These are phyloP conservation scores for Trichomonas tenax DNA, from an alignment of 208 protist species.

Conservation along the genomic window DNA sequence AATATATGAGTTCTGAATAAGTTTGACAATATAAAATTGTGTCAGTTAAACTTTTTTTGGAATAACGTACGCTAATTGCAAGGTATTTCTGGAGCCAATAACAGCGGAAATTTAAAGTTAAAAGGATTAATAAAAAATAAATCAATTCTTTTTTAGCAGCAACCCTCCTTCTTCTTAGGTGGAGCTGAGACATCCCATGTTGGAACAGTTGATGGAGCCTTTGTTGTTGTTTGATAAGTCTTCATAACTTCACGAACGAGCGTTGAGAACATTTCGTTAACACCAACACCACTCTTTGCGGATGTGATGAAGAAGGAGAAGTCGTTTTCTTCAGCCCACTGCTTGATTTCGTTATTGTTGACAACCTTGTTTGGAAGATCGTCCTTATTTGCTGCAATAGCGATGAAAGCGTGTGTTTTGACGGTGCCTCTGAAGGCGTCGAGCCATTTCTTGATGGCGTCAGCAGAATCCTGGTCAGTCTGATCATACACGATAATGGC, in stretches of 20 bases:
- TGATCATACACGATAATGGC: constrained; percentile 19
- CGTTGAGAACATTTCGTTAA: background rate
- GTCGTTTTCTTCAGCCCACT: background rate
- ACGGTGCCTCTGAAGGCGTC: background rate
- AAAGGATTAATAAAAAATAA: too few relatives aligned
- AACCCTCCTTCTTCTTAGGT: background rate
- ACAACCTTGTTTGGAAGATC: constrained; percentile 11
- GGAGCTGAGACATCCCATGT: background rate
- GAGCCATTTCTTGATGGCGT: background rate
- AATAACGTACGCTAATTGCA: too few relatives aligned
- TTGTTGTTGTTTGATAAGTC: background rate
- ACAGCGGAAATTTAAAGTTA: too few relatives aligned
- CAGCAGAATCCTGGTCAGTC: background rate
- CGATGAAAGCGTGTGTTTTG: background rate
- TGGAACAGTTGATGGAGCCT: background rate
- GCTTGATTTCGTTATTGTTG: background rate
- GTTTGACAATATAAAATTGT: too few relatives aligned
- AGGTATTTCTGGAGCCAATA: too few relatives aligned
- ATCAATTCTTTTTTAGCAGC: background rate
- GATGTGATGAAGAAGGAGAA: background rate
- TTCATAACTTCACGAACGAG: background rate
- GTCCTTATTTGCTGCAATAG: constrained; percentile 6
- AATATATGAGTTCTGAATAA: too few relatives aligned
- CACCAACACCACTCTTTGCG: background rate
- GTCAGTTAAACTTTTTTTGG: too few relatives aligned